phyloP scores from a whole-genome alignment of 1,284 basidiomycete genomes.

The Mrakiaceae sp. region DNA sequence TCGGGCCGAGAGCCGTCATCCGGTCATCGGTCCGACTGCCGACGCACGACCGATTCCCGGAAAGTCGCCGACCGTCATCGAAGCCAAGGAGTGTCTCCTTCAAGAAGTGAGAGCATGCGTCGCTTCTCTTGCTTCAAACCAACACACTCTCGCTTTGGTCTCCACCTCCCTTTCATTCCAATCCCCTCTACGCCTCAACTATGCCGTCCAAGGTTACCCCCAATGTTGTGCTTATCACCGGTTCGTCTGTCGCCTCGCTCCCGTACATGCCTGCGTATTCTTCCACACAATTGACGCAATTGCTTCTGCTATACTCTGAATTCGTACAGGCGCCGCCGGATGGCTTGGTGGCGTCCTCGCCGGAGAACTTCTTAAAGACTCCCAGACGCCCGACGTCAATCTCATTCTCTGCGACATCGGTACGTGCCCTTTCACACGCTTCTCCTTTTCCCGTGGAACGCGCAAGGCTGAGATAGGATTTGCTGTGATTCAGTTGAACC shows the following conservation, averaged over 20 bases:
- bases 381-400: slow-evolving; percentile 28
- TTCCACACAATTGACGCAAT: not conserved
- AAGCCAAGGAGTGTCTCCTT: too few relatives aligned
- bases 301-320: not conserved
- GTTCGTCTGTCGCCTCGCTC: not conserved
- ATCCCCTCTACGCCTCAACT: not conserved
- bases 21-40: too few relatives aligned
- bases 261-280: not conserved
- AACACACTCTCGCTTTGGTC: too few relatives aligned
- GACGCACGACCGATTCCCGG: too few relatives aligned
- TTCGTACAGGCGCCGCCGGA: slow-evolving; percentile 25
- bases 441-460: not conserved
- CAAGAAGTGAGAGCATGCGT: too few relatives aligned
- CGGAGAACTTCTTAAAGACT: slow-evolving; percentile 27
- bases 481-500: slow-evolving; percentile 37
- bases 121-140: too few relatives aligned
- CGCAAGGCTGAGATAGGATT: not conserved
- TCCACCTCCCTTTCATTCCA: not conserved
- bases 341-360: slow-evolving; percentile 32
- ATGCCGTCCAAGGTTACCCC: not conserved
- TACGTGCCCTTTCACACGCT: not conserved
- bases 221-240: slow-evolving; percentile 5
- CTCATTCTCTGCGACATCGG: slow-evolving; percentile 33
- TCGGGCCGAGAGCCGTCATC: too few relatives aligned
- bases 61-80: too few relatives aligned